Evolutionary conservation across 768 basidiomycete species (phyloP).

Genomic region (Auricularia cornea): DNA sequence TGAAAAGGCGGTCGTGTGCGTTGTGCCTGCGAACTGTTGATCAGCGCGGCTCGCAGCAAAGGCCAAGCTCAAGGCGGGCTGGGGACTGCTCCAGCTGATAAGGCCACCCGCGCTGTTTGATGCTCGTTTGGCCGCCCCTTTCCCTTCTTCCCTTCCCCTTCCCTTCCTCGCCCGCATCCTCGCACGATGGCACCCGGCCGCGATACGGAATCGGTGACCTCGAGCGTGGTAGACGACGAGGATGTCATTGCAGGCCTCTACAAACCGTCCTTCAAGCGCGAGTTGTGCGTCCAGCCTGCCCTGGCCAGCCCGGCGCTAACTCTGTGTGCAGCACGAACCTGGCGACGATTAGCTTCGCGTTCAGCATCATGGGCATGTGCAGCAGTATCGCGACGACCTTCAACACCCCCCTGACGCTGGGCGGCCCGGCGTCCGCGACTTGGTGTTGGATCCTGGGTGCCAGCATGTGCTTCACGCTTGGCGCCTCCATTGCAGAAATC

Average conservation of each 20-base stretch:
- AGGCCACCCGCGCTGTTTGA: no score
- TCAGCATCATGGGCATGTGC: constrained; percentile 13
- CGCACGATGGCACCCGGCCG: background rate
- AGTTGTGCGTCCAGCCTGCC: constrained; percentile 39
- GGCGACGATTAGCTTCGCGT: constrained; percentile 9
- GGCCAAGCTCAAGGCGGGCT: no score
- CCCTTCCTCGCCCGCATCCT: background rate
- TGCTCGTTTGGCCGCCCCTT: background rate
- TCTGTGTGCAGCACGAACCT: constrained; percentile 28
- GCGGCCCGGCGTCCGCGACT: constrained; percentile 30
- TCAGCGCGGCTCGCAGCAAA: no score
- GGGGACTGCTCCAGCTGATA: no score
- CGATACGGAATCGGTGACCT: background rate
- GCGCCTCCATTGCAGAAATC: constrained; percentile 19
- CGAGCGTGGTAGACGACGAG: background rate
- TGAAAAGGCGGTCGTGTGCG: no score
- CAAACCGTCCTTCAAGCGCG: constrained; percentile 66
- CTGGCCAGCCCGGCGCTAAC: background rate
- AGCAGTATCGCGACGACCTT: constrained; percentile 30
- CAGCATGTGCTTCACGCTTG: constrained; percentile 18
- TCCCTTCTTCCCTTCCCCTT: background rate
- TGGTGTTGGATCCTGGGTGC: constrained; percentile 31
- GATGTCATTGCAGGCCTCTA: constrained; percentile 1
- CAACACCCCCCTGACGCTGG: constrained; percentile 29
- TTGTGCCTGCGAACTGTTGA: no score